Conservation (phyloP, 164 flowering plant species). For the Aristolochia fimbriata region DNA sequence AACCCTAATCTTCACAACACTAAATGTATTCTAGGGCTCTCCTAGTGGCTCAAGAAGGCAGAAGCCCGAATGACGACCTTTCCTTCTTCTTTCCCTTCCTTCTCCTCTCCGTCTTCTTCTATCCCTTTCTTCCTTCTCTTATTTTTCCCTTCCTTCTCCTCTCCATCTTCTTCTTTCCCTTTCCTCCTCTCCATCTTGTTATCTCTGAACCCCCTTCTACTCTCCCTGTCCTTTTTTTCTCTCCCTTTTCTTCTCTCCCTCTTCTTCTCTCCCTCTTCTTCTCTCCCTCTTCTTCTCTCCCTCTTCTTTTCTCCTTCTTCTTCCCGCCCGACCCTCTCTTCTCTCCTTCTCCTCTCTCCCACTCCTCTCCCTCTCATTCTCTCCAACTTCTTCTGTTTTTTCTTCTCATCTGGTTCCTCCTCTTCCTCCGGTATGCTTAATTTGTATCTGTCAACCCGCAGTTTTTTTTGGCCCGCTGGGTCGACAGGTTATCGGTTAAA, state of each 20-base stretch:
- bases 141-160: background rate
- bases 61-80: too few relatives aligned
- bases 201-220: background rate
- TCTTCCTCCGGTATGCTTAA: too few relatives aligned
- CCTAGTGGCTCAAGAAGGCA: too few relatives aligned
- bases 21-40: too few relatives aligned
- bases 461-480: background rate
- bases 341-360: background rate
- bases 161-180: background rate
- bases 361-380: background rate
- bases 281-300: background rate
- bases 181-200: background rate
- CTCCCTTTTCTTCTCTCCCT: background rate
- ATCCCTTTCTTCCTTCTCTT: background rate
- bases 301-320: background rate
- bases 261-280: background rate
- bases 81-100: background rate
- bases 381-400: background rate
- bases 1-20: too few relatives aligned
- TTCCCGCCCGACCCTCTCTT: too few relatives aligned
- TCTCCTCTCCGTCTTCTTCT: background rate
- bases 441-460: too few relatives aligned
- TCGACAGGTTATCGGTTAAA: too few relatives aligned
- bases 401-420: too few relatives aligned
- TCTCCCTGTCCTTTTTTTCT: background rate